Conservation (phyloP, 163 green algal species). For the Scenedesmus sp. region DNA sequence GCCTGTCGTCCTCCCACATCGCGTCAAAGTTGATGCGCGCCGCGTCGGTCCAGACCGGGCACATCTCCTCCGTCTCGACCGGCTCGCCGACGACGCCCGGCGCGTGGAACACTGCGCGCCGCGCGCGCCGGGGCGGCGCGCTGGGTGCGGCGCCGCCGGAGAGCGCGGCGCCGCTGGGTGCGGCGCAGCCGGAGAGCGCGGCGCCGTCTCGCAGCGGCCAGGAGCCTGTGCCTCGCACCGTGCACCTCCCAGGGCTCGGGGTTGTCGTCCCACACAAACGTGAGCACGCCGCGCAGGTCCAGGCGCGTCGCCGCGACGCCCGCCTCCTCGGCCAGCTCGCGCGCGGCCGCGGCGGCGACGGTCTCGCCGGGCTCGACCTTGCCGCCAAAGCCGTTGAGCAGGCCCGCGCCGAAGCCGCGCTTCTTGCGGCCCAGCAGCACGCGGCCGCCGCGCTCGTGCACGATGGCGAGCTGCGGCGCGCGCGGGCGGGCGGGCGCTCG, state of each 20-base stretch:
- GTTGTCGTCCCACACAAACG: constrained; percentile 71
- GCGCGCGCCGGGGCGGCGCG: too few species aligned
- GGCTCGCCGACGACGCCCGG: constrained; percentile 48
- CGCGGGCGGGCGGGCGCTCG: neutral
- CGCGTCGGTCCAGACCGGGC: constrained; percentile 57
- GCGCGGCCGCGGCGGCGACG: constrained; percentile 50
- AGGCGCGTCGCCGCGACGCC: constrained; percentile 44
- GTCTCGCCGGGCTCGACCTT: constrained; percentile 71
- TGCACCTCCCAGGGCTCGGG: constrained; percentile 63
- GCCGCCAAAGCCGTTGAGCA: constrained; percentile 73
- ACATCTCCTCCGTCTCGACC: constrained; percentile 70
- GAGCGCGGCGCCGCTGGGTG: too few species aligned
- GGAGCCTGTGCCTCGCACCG: too few species aligned
- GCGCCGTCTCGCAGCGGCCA: too few species aligned
- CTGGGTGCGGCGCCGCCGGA: too few species aligned
- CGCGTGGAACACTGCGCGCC: constrained; percentile 64
- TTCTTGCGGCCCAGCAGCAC: constrained; percentile 72
- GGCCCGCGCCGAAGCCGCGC: constrained; percentile 67
- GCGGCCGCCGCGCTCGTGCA: constrained; percentile 35
- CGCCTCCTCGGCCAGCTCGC: constrained; percentile 68
- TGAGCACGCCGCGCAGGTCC: constrained; percentile 53
- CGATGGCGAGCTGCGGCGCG: constrained; percentile 49
- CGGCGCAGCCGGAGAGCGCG: too few species aligned
- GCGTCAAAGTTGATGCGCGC: constrained; percentile 56
- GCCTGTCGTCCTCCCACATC: constrained; percentile 69